Conservation (phyloP, 2,329 filamentous ascomycete genomes). For the Colletotrichum aenigma region DNA sequence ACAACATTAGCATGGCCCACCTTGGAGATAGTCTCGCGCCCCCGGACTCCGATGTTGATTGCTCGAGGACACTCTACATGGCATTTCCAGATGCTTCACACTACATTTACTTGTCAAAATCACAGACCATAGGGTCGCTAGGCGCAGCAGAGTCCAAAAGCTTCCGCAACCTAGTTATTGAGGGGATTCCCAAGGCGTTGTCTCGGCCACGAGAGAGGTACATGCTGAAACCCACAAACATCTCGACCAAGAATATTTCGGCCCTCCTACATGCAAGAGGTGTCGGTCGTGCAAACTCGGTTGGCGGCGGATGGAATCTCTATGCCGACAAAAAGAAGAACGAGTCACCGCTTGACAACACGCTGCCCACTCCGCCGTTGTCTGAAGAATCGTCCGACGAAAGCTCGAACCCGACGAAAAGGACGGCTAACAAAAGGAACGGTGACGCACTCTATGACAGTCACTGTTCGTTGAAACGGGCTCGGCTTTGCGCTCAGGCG, state of each 20-base stretch:
- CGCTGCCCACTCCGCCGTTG: constrained; percentile 52
- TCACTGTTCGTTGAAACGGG: neutral
- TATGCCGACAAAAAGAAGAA: constrained; percentile 69
- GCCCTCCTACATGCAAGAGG: constrained; percentile 74
- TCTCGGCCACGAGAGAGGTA: constrained; percentile 77
- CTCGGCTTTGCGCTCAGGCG: constrained; percentile 60
- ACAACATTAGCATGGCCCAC: constrained; percentile 57
- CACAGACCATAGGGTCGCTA: constrained; percentile 46
- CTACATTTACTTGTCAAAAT: constrained; percentile 70
- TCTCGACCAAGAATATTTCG: constrained; percentile 73
- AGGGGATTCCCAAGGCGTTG: constrained; percentile 82
- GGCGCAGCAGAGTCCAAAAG: constrained; percentile 61
- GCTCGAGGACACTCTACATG: constrained; percentile 75
- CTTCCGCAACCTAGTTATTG: constrained; percentile 72
- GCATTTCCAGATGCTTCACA: constrained; percentile 84
- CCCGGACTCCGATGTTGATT: constrained; percentile 56
- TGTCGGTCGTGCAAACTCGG: constrained; percentile 70
- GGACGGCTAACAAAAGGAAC: constrained; percentile 4
- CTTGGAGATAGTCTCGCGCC: constrained; percentile 35
- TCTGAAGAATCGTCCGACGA: constrained; percentile 38
- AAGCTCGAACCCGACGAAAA: neutral
- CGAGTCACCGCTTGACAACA: constrained; percentile 59
- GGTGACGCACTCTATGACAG: neutral
- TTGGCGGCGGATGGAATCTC: constrained; percentile 79
- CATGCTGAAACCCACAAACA: constrained; percentile 67